Evolutionary conservation across 331 rosid species (phyloP), one percentile per base, ranked within the genome.

Genomic region (Prunus yedoensis): DNA sequence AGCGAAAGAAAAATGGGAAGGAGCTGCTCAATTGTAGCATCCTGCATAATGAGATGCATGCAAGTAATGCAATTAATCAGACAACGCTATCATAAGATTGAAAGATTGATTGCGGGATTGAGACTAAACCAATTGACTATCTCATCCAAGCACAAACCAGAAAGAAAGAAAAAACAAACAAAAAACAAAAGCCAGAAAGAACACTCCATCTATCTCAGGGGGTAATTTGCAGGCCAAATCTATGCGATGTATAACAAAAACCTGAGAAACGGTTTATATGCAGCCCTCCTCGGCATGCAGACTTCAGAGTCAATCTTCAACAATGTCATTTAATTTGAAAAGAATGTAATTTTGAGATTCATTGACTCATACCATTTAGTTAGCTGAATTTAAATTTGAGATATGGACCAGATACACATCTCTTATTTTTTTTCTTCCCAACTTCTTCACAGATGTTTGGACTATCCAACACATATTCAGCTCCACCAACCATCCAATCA

Each of bases 1-100:
- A 94, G 95, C 64, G 96, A 94, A 75, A 94, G 97, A 82, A 94
- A 94, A 86, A 94, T 91, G 16, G 98, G 98, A 80, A 94, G 98
- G 77, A 94, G 97, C 82, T 94, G 98, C 78, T 91, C 98, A 79
- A 90, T 86, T 60, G 98, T 94, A 32, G 98, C 97, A 78, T 91
- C 98, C 98, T 94, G 88, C 88, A 83, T 49, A 79, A 58, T 65
- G 62, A 71, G 70, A 47, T 82, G 58, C 32, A 70, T 43, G 60
- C 63, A 66, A 17, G 69, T 18, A 76, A 66, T 56, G 47, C 10
- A 35, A 50, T 21, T 9, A 20, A 52, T 35, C 13, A 53, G 20
- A n/a, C 53, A 43, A 25, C 52, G 10, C 18, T n/a, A 35, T 18
- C 43, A 35, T n/a, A 65, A 4, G 5, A 50, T 16, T 23, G 68